A percentile compares a stretch with the other conserved stretches of the same genome.
These are phyloP conservation scores for Passalora sequoiae DNA, from an alignment of 2,329 filamentous ascomycete genomes.

Conservation along the genomic window DNA sequence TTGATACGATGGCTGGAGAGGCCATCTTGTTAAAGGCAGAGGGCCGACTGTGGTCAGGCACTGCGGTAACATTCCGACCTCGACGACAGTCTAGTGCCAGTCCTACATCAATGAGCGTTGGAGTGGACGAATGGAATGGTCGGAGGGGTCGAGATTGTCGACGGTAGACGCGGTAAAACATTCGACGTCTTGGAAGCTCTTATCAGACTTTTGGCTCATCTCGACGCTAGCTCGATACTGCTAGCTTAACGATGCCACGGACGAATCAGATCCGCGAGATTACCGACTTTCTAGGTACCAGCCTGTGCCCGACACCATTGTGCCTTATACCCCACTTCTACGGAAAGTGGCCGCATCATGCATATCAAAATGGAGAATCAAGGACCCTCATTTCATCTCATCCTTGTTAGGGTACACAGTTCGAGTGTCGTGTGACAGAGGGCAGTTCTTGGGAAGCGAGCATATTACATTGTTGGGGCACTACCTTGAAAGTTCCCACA, in stretches of 20 bases:
- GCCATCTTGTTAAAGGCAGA: too few relatives aligned
- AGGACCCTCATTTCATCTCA: not conserved
- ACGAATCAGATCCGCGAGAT: not conserved
- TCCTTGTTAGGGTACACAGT: not conserved
- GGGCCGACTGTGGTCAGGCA: too few relatives aligned
- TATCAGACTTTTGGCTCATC: constrained; percentile 1
- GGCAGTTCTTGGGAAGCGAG: not conserved
- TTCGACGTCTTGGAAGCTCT: not conserved
- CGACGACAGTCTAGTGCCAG: not conserved
- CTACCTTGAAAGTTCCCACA: too few relatives aligned
- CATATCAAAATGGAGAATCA: not conserved
- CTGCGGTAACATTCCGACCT: constrained; percentile 1
- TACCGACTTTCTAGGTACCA: too few relatives aligned
- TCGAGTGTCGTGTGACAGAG: not conserved
- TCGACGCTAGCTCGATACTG: not conserved
- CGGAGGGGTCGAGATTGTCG: not conserved
- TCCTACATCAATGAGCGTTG: too few relatives aligned
- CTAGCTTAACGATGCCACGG: not conserved
- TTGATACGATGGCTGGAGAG: too few relatives aligned
- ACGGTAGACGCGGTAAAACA: not conserved
- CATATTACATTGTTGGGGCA: too few relatives aligned
- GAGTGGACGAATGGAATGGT: too few relatives aligned
- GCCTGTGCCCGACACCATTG: too few relatives aligned
- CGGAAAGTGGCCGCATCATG: constrained; percentile 3
- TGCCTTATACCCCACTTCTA: constrained; percentile 4